Evolutionary conservation across 1,139 yeast genomes (phyloP), one percentile per base, ranked within the genome.

Genomic region (Pneumocystis canis): DNA sequence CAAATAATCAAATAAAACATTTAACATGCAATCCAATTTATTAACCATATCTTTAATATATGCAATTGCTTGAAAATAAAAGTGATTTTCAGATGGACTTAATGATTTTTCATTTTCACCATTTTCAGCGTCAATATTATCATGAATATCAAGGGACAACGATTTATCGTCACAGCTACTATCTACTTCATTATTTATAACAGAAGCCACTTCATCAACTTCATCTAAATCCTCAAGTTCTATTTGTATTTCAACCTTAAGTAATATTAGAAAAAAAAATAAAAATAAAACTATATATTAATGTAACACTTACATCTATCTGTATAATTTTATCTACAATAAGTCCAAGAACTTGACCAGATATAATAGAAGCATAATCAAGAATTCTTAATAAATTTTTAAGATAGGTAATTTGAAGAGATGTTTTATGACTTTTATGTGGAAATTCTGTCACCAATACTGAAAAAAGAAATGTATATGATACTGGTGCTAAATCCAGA

Each of bases 291-390:
- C 16, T 20, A 2, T 20, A 14, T 20, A 37, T 63, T 63, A 11
- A 59, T 61, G 33, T 65, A 6, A 63, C 57, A 40, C 64, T 62
- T 41, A 65, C 66, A 57, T 65, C 66, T 25, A 65, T 61, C 25
- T 63, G 66, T 35, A 65, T 62, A 33, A 65, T 53, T 57, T 62
- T 65, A 54, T 65, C 66, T 59, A 65, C 57, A 28, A 65, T 60
- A 41, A 65, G 62, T 28, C 60, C 61, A 37, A 65, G n/a, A 31
- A 62, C 60, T 30, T 60, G 61, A 32, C 66, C 66, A 56, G 61
- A 61, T 40, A 65, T 54, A 14, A 35, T 35, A 5, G 66, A 66
- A 18, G 61, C 66, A 32, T 62, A 62, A 16, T 63, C 59, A 16
- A 62, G 59, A 14, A 65, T 28, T 16, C 65, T 39, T n/a, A 65